Conservation (phyloP, 2,329 filamentous ascomycete species). For the Periglandula ipomoeae region DNA sequence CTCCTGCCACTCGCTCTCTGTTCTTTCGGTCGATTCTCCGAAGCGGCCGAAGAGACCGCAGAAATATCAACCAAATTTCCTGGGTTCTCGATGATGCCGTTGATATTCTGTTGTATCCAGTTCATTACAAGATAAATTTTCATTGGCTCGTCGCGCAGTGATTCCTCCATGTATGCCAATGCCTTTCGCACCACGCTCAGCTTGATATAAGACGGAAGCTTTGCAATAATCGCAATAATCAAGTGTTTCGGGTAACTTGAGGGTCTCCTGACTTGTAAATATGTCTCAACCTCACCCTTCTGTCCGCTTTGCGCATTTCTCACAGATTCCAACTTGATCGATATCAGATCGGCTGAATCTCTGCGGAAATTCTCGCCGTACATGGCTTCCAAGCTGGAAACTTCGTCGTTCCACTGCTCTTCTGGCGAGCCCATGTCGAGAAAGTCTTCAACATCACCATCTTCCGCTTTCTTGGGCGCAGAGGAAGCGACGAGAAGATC, state of each 20-base stretch:
- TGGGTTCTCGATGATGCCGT: constrained; percentile 73
- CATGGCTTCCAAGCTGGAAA: constrained; percentile 74
- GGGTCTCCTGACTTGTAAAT: constrained; percentile 60
- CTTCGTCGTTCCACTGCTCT: constrained; percentile 77
- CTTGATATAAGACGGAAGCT: constrained; percentile 85
- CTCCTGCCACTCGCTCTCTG: constrained; percentile 20
- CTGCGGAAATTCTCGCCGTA: constrained; percentile 65
- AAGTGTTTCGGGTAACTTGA: constrained; percentile 62
- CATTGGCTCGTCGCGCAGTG: constrained; percentile 77
- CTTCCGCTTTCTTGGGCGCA: constrained; percentile 4
- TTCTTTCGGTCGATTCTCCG: constrained; percentile 35
- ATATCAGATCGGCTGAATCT: constrained; percentile 54
- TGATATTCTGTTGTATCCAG: constrained; percentile 82
- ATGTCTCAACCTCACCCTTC: constrained; percentile 41
- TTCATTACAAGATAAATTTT: constrained; percentile 79
- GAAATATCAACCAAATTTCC: constrained; percentile 79
- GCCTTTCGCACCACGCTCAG: constrained; percentile 77
- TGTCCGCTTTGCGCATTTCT: constrained; percentile 42
- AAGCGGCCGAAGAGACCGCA: constrained; percentile 60
- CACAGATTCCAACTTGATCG: constrained; percentile 55
- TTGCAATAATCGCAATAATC: constrained; percentile 60
- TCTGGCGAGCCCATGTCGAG: constrained; percentile 42
- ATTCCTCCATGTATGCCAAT: constrained; percentile 59
- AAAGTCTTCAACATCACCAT: constrained; percentile 29
- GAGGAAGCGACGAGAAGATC: constrained; percentile 27